phyloP scores from a whole-genome alignment of 1,284 basidiomycete species.

The Coniferiporia sulphurascens region DNA sequence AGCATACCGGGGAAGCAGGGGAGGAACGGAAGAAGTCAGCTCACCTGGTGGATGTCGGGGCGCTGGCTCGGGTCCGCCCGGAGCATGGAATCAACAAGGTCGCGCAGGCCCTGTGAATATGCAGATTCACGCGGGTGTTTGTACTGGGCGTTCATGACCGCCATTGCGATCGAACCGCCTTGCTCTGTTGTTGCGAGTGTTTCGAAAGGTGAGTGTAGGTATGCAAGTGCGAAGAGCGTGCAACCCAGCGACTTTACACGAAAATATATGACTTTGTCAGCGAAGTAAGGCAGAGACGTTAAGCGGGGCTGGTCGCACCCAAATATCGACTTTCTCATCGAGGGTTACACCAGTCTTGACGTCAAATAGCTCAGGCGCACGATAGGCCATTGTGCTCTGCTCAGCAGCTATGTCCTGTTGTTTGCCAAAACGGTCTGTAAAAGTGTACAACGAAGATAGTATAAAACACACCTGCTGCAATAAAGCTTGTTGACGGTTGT shows the following conservation, averaged over 20 bases:
- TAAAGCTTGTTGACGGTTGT: constrained; percentile 81
- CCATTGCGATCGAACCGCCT: constrained; percentile 92
- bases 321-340: constrained; percentile 96
- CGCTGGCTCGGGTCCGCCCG: constrained; percentile 75
- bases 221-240: constrained; percentile 87
- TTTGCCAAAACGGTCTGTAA: neutral
- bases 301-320: constrained; percentile 50
- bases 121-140: constrained; percentile 71
- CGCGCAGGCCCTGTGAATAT: constrained; percentile 77
- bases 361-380: constrained; percentile 93
- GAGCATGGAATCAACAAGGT: constrained; percentile 80
- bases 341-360: constrained; percentile 84
- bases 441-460: neutral
- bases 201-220: constrained; percentile 92
- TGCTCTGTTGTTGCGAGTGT: constrained; percentile 81
- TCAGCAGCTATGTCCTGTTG: constrained; percentile 86
- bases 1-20: constrained; percentile 15
- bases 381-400: constrained; percentile 94
- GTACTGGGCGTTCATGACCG: constrained; percentile 87
- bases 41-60: constrained; percentile 80
- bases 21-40: constrained; percentile 16
- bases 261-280: constrained; percentile 1
- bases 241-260: constrained; percentile 80
- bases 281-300: too few relatives aligned
- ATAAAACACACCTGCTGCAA: constrained; percentile 61